Evolutionary conservation across 331 rosid species (phyloP).

Genomic region (Rhamnella rubrinervis): DNA sequence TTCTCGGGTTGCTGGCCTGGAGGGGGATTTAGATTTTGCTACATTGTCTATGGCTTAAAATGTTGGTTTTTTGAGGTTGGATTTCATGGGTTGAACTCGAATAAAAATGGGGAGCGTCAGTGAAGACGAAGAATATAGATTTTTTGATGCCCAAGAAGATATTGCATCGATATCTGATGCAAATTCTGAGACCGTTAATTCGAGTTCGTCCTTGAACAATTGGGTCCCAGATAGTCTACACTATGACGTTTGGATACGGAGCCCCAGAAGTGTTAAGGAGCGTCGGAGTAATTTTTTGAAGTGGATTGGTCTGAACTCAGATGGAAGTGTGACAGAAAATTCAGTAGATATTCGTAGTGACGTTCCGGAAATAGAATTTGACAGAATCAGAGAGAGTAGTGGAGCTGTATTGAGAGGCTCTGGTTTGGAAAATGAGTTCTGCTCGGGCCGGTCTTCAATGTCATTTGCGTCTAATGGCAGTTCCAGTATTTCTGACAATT

Average conservation of each 20-base stretch:
- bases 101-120: slow-evolving; percentile 73
- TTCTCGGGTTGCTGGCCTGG: slow-evolving; percentile 48
- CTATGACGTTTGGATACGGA: slow-evolving; percentile 63
- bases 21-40: slow-evolving; percentile 40
- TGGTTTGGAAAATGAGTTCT: slow-evolving; percentile 52
- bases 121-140: slow-evolving; percentile 65
- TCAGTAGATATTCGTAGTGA: slow-evolving; percentile 30
- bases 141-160: slow-evolving; percentile 87
- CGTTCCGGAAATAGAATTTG: slow-evolving; percentile 32
- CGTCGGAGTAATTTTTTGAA: slow-evolving; percentile 60
- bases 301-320: slow-evolving; percentile 57
- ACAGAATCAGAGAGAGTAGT: slow-evolving; percentile 40
- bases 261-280: slow-evolving; percentile 71
- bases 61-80: slow-evolving; percentile 58
- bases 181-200: slow-evolving; percentile 29
- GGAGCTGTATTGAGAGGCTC: slow-evolving; percentile 41
- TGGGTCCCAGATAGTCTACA: slow-evolving; percentile 33
- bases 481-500: slow-evolving; percentile 32
- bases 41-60: slow-evolving; percentile 47
- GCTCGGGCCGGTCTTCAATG: slow-evolving; percentile 54
- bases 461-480: slow-evolving; percentile 35
- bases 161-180: slow-evolving; percentile 49
- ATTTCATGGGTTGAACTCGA: slow-evolving; percentile 82
- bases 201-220: slow-evolving; percentile 23
- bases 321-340: slow-evolving; percentile 28